Percentiles rank a stretch among this genome's conserved stretches.
Evolutionary conservation across 306 rosid species (phyloP).

Genomic region (Pterocarpus santalinus): DNA sequence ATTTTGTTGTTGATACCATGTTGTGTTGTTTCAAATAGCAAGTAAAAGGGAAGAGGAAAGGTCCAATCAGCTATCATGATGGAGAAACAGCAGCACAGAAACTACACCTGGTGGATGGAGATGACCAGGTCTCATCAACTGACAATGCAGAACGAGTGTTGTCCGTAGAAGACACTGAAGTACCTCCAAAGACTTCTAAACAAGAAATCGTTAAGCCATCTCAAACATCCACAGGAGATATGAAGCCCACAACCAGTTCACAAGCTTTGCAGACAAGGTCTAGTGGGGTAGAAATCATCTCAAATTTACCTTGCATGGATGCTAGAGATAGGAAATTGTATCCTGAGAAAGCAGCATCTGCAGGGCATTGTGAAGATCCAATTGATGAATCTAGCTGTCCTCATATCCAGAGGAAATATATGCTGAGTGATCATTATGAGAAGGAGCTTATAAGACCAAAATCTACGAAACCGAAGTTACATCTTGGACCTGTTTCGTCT

Average conservation of each 20-base stretch:
- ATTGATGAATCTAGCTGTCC: conserved; percentile 33
- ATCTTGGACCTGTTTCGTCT: conserved; percentile 40
- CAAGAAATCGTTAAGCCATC: conserved; percentile 41
- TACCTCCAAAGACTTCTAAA: conserved; percentile 33
- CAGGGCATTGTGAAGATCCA: conserved; percentile 30
- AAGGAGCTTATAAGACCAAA: conserved; percentile 38
- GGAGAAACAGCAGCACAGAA: conserved; percentile 50
- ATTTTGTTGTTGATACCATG: conserved; percentile 28
- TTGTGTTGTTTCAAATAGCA: conserved; percentile 47
- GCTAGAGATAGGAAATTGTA: conserved; percentile 39
- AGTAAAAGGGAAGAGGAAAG: conserved; percentile 49
- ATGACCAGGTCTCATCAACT: conserved; percentile 36
- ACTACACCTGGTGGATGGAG: conserved; percentile 45
- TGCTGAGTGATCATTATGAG: conserved; percentile 38
- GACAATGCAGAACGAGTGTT: conserved; percentile 34
- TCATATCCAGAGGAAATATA: conserved; percentile 35
- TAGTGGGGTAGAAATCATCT: conserved; percentile 36
- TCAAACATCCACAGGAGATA: conserved; percentile 40
- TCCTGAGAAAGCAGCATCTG: conserved; percentile 39
- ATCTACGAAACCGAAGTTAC: conserved; percentile 31
- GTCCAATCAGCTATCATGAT: conserved; percentile 39
- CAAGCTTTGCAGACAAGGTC: conserved; percentile 36
- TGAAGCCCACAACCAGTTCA: conserved; percentile 38
- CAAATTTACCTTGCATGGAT: conserved; percentile 34
- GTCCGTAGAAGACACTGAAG: conserved; percentile 36